Conservation (phyloP, 768 basidiomycete genomes). For the Termitomyces sp. region DNA sequence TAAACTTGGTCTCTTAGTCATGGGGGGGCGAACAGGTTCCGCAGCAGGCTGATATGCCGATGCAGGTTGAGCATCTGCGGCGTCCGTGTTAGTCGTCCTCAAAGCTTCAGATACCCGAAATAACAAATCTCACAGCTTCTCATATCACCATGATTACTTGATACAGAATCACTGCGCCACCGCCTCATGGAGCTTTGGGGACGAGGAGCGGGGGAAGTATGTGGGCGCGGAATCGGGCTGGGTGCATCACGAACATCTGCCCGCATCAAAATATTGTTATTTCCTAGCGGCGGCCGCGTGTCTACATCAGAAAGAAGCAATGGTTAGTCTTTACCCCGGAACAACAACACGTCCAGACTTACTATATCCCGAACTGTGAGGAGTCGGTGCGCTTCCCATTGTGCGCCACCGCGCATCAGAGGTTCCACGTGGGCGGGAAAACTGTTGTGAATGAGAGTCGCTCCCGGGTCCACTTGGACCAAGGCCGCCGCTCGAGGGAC, state of each 20-base stretch:
- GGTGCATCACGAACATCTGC: not conserved
- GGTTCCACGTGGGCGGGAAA: constrained; percentile 63
- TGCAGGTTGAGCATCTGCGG: not conserved
- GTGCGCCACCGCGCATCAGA: constrained; percentile 62
- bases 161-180: constrained; percentile 9
- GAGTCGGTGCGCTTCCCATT: constrained; percentile 22
- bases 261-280: not conserved
- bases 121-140: not conserved
- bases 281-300: not conserved
- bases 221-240: not conserved
- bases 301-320: not conserved
- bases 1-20: not conserved
- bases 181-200: not conserved
- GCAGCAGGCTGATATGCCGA: not conserved
- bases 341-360: constrained; percentile 12
- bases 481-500: constrained; percentile 25
- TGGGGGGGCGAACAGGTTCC: not conserved
- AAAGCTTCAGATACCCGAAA: not conserved
- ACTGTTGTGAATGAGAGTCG: constrained; percentile 29
- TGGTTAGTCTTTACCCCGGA: not conserved
- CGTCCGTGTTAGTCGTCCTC: not conserved
- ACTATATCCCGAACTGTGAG: constrained; percentile 27
- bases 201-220: constrained; percentile 1
- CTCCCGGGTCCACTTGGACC: constrained; percentile 19
- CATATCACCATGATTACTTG: not conserved